A percentile compares a stretch with the other conserved stretches of the same genome.
These are phyloP conservation scores for Eucalyptus camaldulensis DNA, from an alignment of 345 rosid genomes.

Conservation along the genomic window DNA sequence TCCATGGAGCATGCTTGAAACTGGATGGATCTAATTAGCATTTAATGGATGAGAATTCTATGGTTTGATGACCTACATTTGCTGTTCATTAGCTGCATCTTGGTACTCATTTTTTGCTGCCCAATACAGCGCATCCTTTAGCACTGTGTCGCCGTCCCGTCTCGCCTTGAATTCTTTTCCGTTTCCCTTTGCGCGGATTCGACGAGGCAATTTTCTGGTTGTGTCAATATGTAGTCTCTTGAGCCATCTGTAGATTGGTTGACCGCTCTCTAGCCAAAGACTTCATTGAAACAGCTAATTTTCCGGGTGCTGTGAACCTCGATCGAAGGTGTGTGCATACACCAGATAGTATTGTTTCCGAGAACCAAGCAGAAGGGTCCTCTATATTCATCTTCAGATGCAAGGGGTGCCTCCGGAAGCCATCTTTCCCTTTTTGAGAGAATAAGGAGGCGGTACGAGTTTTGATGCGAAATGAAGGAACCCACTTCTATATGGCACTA, in stretches of 20 bases:
- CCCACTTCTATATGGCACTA: not conserved
- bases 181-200: not conserved
- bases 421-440: not conserved
- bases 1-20: not conserved
- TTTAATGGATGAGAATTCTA: not conserved
- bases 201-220: not conserved
- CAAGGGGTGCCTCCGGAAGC: not conserved
- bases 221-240: not conserved
- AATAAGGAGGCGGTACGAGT: not conserved
- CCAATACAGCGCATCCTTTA: not conserved
- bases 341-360: not conserved
- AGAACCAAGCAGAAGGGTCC: not conserved
- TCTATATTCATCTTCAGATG: not conserved
- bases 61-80: not conserved
- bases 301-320: not conserved
- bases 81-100: not conserved
- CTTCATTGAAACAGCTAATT: not conserved
- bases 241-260: not conserved
- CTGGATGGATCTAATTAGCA: not conserved
- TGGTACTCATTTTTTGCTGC: not conserved
- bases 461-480: not conserved
- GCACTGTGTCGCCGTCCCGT: not conserved
- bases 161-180: not conserved
- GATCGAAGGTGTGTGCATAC: not conserved
- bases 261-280: not conserved